Base-by-base conservation (phyloP, 805 yeast genomes). In the Sugiyamaella qingdaonensis region DNA sequence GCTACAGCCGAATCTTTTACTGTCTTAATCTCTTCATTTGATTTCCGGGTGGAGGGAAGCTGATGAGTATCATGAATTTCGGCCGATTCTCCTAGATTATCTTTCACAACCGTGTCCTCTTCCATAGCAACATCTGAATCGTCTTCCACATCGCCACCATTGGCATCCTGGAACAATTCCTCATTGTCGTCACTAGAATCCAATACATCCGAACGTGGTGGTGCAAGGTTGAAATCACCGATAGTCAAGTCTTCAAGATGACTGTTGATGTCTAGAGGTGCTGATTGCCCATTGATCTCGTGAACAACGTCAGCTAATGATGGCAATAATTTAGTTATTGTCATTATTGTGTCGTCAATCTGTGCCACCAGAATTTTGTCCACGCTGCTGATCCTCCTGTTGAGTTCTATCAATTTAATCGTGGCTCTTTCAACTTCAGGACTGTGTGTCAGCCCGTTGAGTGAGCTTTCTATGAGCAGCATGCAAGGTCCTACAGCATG, bases 101-200 rank as follows among this genome's bases (percentile, higher is more conserved):
- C 46, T 24, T 8, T 3, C 32, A n/a, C 46, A 42, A 51, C 4
- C 13, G 56, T 34, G 3, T 51, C 55, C 10, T 48, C 54, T 24
- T 54, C 55, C 35, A 47, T 51, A 2, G 42, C 48, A 27, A 53
- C 24, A 49, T 54, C 54, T 29, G 58, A 46, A 29, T 18, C 39
- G 14, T 42, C 5, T 41, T 31, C 9, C 11, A 10, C 8, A 21
- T 44, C 36, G n/a, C 16, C 21, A 14, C 18, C 47, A 44, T 19
- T 44, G 16, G 29, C 29, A 24, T 24, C 29, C 29, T 24, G 29
- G 29, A 24, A 24, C 29, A 24, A 4, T 24, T 24, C 29, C 29
- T 24, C 29, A 24, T 24, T 24, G 7, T 24, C 29, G 7, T 7
- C 7, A 24, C 29, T 7, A 24, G 29, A 3, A 24, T 24, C 29